phyloP scores from a whole-genome alignment of 2,329 filamentous ascomycete species.

The Penicillium sp. region DNA sequence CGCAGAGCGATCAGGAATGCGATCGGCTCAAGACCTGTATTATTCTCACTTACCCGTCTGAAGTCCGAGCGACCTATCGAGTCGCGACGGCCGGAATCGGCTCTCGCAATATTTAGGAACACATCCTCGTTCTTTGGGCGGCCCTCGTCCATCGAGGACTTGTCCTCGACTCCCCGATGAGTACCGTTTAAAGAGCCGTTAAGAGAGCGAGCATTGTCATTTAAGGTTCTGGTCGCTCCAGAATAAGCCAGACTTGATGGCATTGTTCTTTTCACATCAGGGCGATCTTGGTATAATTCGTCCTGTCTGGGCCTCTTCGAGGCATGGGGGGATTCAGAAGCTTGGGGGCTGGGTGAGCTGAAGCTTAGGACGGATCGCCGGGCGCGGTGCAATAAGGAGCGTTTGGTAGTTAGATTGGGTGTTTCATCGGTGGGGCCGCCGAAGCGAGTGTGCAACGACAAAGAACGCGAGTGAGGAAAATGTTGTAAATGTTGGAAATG shows the following conservation, averaged over 20 bases:
- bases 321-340: constrained; percentile 29
- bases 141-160: constrained; percentile 38
- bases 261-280: constrained; percentile 36
- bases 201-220: constrained; percentile 27
- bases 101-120: constrained; percentile 49
- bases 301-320: constrained; percentile 29
- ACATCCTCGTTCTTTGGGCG: constrained; percentile 46
- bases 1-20: constrained; percentile 7
- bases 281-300: constrained; percentile 23
- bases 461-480: constrained; percentile 7
- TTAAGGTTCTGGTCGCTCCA: constrained; percentile 28
- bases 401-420: constrained; percentile 43
- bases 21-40: not conserved
- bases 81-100: constrained; percentile 40
- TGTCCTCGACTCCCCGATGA: constrained; percentile 31
- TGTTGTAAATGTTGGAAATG: not conserved
- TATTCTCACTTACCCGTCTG: constrained; percentile 37
- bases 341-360: constrained; percentile 22
- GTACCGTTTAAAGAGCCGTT: constrained; percentile 18
- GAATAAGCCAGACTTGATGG: constrained; percentile 35
- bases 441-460: constrained; percentile 22
- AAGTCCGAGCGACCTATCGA: constrained; percentile 41
- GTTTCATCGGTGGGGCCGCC: constrained; percentile 48
- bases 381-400: constrained; percentile 36
- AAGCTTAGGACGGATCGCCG: constrained; percentile 34